Percentiles rank a stretch among this genome's conserved stretches.
Conservation (phyloP, 2,329 filamentous ascomycete species). For the Aspergillus amoenus region DNA sequence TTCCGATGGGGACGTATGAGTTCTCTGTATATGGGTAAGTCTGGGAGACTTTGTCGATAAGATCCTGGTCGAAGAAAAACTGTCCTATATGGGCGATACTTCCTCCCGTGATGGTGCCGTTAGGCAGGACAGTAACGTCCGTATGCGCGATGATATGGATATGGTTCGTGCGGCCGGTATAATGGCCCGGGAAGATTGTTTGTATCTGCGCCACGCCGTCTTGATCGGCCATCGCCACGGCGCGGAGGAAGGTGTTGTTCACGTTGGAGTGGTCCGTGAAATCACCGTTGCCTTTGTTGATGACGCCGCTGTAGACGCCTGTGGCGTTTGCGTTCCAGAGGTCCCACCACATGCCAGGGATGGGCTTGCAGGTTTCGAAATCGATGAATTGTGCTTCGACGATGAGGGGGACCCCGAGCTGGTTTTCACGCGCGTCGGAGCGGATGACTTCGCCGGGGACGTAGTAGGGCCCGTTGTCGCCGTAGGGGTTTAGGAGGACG, state of each 20-base stretch:
- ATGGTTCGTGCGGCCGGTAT: conserved; percentile 28
- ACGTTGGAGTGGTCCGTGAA: conserved; percentile 39
- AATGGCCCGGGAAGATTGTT: conserved; percentile 49
- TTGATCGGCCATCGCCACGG: conserved; percentile 43
- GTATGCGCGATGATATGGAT: conserved; percentile 32
- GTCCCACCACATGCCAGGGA: conserved; percentile 36
- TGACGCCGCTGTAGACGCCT: conserved; percentile 42
- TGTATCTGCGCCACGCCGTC: conserved; percentile 46
- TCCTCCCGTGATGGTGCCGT: conserved; percentile 53
- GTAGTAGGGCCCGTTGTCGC: no score
- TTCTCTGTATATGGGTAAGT: no score
- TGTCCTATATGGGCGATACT: conserved; percentile 61
- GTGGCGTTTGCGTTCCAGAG: conserved; percentile 46
- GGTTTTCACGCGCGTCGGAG: conserved; percentile 1
- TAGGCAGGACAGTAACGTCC: conserved; percentile 32
- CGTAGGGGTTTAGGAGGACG: no score
- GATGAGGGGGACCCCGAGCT: conserved; percentile 40
- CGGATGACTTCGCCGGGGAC: no score
- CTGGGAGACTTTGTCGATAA: conserved; percentile 37
- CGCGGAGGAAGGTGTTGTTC: conserved; percentile 46
- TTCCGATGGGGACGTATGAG: no score
- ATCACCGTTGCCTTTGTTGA: conserved; percentile 38
- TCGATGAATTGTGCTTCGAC: conserved; percentile 44
- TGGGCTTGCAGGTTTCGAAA: conserved; percentile 42
- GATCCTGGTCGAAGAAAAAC: conserved; percentile 62